Conservation (phyloP, 768 basidiomycete genomes). For the Wakefieldia striispora region DNA sequence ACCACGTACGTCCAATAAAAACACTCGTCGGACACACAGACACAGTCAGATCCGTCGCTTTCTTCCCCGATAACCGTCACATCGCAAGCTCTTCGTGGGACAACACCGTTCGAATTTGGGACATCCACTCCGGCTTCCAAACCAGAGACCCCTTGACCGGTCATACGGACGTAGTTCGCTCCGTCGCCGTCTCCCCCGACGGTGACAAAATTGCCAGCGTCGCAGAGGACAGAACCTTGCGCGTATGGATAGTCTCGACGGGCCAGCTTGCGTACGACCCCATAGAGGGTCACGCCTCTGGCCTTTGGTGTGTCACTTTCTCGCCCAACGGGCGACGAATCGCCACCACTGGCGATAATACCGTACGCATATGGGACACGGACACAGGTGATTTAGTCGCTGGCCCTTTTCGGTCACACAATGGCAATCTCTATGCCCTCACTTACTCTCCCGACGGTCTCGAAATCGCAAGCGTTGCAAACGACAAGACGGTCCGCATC, state of each 20-base stretch:
- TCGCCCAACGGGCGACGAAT: slow-evolving; percentile 31
- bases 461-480: slow-evolving; percentile 31
- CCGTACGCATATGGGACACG: slow-evolving; percentile 32
- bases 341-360: slow-evolving; percentile 34
- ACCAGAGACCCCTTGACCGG: slow-evolving; percentile 18
- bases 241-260: slow-evolving; percentile 25
- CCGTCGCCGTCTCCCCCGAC: slow-evolving; percentile 30
- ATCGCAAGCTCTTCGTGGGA: slow-evolving; percentile 27
- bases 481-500: slow-evolving; percentile 31
- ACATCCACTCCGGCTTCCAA: slow-evolving; percentile 18
- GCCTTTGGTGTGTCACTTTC: slow-evolving; percentile 31
- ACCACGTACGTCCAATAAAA: slow-evolving; percentile 23
- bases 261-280: slow-evolving; percentile 24
- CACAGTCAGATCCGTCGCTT: slow-evolving; percentile 26
- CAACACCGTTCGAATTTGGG: slow-evolving; percentile 28
- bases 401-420: slow-evolving; percentile 31
- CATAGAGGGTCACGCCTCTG: slow-evolving; percentile 24
- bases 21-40: slow-evolving; percentile 34
- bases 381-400: slow-evolving; percentile 23
- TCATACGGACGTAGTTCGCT: slow-evolving; percentile 29
- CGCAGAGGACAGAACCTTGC: slow-evolving; percentile 29
- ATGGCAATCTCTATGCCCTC: slow-evolving; percentile 34
- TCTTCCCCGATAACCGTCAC: slow-evolving; percentile 28
- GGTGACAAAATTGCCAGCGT: slow-evolving; percentile 26
- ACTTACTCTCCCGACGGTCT: slow-evolving; percentile 36